Percentiles rank a stretch among this genome's conserved stretches.
Evolutionary conservation across 2,329 filamentous ascomycete species (phyloP).

Genomic region (Chrysoporthe deuterocubensis): DNA sequence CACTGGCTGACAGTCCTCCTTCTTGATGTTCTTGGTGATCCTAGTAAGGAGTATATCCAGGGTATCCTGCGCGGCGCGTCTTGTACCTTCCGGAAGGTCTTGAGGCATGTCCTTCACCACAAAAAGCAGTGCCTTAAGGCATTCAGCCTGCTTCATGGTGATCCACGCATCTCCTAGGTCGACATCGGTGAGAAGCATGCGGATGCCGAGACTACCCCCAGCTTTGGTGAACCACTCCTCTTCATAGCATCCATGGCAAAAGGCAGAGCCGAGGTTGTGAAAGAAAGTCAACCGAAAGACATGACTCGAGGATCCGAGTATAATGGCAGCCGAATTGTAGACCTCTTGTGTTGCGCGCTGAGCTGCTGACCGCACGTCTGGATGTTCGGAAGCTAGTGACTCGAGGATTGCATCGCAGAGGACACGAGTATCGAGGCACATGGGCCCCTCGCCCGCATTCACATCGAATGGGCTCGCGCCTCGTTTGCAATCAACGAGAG

Average conservation of each 20-base stretch:
- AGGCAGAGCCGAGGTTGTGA: conserved; percentile 76
- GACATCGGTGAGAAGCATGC: conserved; percentile 81
- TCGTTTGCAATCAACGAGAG: conserved; percentile 81
- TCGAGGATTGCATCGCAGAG: conserved; percentile 90
- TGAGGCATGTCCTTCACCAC: conserved; percentile 98
- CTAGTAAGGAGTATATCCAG: conserved; percentile 77
- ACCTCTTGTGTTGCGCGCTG: conserved; percentile 78
- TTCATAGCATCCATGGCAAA: conserved; percentile 94
- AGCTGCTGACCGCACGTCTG: conserved; percentile 79
- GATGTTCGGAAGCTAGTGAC: conserved; percentile 83
- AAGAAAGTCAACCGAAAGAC: conserved; percentile 85
- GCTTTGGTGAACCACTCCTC: conserved; percentile 99
- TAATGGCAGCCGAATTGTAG: conserved; percentile 73
- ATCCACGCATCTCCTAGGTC: conserved; percentile 87
- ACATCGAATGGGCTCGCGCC: conserved; percentile 81
- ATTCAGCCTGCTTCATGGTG: conserved; percentile 79
- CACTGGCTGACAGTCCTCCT: conserved; percentile 68
- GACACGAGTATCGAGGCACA: conserved; percentile 84
- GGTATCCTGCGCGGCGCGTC: conserved; percentile 80
- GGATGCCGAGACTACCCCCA: conserved; percentile 88
- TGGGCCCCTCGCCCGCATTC: conserved; percentile 80
- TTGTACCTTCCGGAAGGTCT: conserved; percentile 88
- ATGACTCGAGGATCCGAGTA: conserved; percentile 76
- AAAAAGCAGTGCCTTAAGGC: conserved; percentile 89
- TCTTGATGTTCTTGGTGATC: conserved; percentile 78